Evolutionary conservation across 1,284 basidiomycete species (phyloP).

Genomic region (Ganoderma resinaceum): DNA sequence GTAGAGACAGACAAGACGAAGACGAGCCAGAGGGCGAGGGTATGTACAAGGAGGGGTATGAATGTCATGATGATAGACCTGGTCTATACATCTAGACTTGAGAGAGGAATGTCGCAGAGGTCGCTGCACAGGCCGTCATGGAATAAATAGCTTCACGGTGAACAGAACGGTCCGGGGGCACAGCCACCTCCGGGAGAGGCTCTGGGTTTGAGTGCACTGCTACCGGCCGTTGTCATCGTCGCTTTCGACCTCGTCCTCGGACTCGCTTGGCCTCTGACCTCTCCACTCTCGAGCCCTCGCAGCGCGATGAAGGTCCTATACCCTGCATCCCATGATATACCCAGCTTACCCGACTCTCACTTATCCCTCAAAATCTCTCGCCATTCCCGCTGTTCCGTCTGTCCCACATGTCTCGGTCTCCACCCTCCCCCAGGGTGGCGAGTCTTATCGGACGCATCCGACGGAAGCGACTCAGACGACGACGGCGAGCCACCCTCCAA

Average conservation of each 20-base stretch:
- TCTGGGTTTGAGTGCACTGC: background rate
- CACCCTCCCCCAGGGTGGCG: slow-evolving; percentile 65
- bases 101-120: background rate
- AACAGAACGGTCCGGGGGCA: slow-evolving; percentile 15
- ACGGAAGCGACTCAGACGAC: slow-evolving; percentile 64
- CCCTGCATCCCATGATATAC: slow-evolving; percentile 60
- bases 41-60: slow-evolving; percentile 16
- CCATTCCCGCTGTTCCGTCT: slow-evolving; percentile 70
- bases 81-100: background rate
- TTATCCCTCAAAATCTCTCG: slow-evolving; percentile 76
- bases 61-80: background rate
- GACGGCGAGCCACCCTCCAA: slow-evolving; percentile 46
- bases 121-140: slow-evolving; percentile 23
- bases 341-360: slow-evolving; percentile 54
- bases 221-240: slow-evolving; percentile 10
- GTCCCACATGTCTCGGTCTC: slow-evolving; percentile 69
- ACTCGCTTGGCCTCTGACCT: slow-evolving; percentile 1
- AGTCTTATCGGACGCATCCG: slow-evolving; percentile 57
- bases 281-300: slow-evolving; percentile 8
- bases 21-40: slow-evolving; percentile 16
- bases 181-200: slow-evolving; percentile 20
- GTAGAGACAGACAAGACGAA: slow-evolving; percentile 23
- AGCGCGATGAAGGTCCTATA: slow-evolving; percentile 64
- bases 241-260: slow-evolving; percentile 13
- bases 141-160: slow-evolving; percentile 10